Evolutionary conservation across 257 asterid genomes (phyloP).

Genomic region (Petunia secreta): DNA sequence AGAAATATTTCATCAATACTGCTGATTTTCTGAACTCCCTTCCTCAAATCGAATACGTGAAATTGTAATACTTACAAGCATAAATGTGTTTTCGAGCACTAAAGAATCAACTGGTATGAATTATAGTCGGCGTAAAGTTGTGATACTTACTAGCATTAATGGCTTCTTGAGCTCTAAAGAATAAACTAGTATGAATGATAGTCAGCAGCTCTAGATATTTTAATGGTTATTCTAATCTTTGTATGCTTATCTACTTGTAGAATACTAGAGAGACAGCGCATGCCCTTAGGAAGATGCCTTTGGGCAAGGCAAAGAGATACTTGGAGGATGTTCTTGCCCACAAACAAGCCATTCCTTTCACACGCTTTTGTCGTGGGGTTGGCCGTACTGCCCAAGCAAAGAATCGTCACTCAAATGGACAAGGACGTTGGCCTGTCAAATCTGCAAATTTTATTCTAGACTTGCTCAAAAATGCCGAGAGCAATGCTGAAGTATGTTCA

Average conservation of each 20-base stretch:
- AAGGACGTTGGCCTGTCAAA: conserved; percentile 93
- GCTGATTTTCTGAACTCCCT: too few relatives aligned
- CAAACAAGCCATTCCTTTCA: conserved; percentile 80
- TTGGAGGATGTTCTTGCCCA: conserved; percentile 87
- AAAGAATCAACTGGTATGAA: too few relatives aligned
- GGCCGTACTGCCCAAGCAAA: conserved; percentile 96
- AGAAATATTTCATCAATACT: too few relatives aligned
- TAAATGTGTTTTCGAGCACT: too few relatives aligned
- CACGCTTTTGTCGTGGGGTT: conserved; percentile 58
- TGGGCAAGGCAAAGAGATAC: conserved; percentile 82
- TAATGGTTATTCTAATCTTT: background rate
- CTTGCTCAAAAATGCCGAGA: conserved; percentile 80
- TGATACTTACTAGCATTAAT: too few relatives aligned
- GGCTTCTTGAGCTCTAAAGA: too few relatives aligned
- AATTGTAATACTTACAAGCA: too few relatives aligned
- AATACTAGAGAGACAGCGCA: conserved; percentile 92
- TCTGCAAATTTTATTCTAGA: conserved; percentile 76
- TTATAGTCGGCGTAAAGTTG: too few relatives aligned
- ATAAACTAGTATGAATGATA: background rate
- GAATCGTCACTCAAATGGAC: conserved; percentile 86
- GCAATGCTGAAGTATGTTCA: conserved; percentile 78
- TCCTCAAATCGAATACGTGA: too few relatives aligned
- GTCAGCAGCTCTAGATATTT: background rate
- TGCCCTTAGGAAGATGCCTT: conserved; percentile 71
- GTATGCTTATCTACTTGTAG: conserved; percentile 36